These are phyloP conservation scores for Nidularia pulvinata DNA, from an alignment of 768 basidiomycete genomes.

Conservation along the genomic window DNA sequence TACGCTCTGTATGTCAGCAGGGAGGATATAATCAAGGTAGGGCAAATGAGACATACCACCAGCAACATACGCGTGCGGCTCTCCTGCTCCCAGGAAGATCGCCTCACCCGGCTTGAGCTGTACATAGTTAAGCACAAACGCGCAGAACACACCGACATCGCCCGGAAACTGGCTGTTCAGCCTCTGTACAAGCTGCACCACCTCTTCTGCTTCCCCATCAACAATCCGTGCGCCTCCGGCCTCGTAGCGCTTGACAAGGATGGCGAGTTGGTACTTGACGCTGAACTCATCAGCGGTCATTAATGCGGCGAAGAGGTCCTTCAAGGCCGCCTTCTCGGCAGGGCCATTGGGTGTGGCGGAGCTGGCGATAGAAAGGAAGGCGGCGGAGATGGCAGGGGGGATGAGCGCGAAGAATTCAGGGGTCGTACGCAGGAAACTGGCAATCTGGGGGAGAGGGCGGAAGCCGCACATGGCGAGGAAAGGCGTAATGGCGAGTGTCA, in stretches of 20 bases:
- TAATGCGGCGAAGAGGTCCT: constrained; percentile 74
- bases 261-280: constrained; percentile 53
- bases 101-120: constrained; percentile 81
- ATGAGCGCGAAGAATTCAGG: constrained; percentile 82
- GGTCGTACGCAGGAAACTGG: constrained; percentile 59
- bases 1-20: constrained; percentile 19
- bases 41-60: constrained; percentile 57
- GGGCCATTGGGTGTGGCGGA: constrained; percentile 39
- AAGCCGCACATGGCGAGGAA: constrained; percentile 95
- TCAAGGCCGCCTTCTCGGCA: constrained; percentile 59
- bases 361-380: constrained; percentile 41
- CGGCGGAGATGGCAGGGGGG: constrained; percentile 46
- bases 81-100: constrained; percentile 95
- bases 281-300: constrained; percentile 70
- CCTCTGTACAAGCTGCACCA: constrained; percentile 62
- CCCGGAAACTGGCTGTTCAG: constrained; percentile 80
- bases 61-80: constrained; percentile 95
- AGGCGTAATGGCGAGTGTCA: constrained; percentile 94
- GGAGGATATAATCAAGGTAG: background rate
- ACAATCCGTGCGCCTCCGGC: constrained; percentile 21
- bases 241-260: constrained; percentile 65
- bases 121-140: constrained; percentile 88
- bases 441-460: constrained; percentile 76
- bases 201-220: constrained; percentile 22
- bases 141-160: constrained; percentile 93